These are phyloP conservation scores for Dothideomycetes sp. DNA, from an alignment of 2,329 filamentous ascomycete species.

Conservation along the genomic window DNA sequence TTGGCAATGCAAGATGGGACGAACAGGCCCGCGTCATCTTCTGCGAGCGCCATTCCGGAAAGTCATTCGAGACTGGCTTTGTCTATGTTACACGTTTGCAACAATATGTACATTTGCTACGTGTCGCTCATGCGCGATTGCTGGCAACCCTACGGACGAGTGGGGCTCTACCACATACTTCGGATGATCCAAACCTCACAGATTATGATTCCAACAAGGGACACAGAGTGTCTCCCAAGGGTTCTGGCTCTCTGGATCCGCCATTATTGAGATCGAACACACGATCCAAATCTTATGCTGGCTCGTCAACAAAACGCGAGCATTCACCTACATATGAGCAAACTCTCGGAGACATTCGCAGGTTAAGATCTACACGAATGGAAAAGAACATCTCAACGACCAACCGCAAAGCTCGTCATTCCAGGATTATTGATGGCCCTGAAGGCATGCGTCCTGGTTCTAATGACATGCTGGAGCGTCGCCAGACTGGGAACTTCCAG, in stretches of 20 bases:
- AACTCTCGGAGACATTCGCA: conserved; percentile 88
- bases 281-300: conserved; percentile 65
- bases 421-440: conserved; percentile 83
- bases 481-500: conserved; percentile 49
- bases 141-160: conserved; percentile 78
- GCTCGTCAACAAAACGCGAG: conserved; percentile 46
- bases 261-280: conserved; percentile 54
- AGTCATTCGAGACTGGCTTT: conserved; percentile 53
- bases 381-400: conserved; percentile 92
- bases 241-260: conserved; percentile 31
- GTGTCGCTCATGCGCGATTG: conserved; percentile 81
- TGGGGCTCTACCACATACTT: conserved; percentile 67
- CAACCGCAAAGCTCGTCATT: conserved; percentile 80
- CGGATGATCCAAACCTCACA: conserved; percentile 60
- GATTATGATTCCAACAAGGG: conserved; percentile 60
- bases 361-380: conserved; percentile 82
- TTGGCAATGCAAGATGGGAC: conserved; percentile 64
- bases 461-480: conserved; percentile 45
- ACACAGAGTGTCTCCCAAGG: conserved; percentile 42
- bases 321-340: conserved; percentile 75
- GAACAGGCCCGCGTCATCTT: conserved; percentile 58
- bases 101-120: conserved; percentile 87
- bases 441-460: conserved; percentile 66
- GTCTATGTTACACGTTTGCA: conserved; percentile 74
- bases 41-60: conserved; percentile 46